Base-by-base conservation (phyloP, 495 filamentous ascomycete species). In the Amorphotheca resinae region DNA sequence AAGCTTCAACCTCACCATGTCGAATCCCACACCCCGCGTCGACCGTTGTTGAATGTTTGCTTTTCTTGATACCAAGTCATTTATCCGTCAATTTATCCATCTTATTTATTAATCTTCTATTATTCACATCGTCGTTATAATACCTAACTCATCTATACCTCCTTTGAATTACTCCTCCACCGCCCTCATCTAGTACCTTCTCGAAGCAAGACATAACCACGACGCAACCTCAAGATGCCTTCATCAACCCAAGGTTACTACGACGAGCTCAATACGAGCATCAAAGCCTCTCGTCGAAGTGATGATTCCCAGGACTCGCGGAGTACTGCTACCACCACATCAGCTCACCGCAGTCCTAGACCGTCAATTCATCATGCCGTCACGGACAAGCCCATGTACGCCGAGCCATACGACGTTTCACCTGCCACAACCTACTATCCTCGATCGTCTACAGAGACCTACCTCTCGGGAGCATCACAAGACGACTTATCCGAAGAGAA, bases 361-460 rank as follows among this genome's bases (percentile, higher is more conserved):
- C 66, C 69, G 15, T 68, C 72, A 4, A 49, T 61, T 39, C 70
- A 78, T 47, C 58, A 58, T 3, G 60, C 64, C 38, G 59, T 57
- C 12, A 54, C 55, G 38, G 59, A 54, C 15, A 46, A 52, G 47
- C 62, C 63, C 45, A 61, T 59, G 31, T 60, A 69, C 31, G 46
- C 57, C 16, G 64, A 63, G 41, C 61, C 66, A 44, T 61, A 68
- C 45, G 65, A 72, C 36, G 53, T 63, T 46, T 72, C 64, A 32
- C 68, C 64, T n/a, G 48, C 51, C 28, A 66, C 62, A 12, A 72
- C 59, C 33, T 55, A 64, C 49, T 70, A 69, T 31, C 70, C 78
- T 20, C 72, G 72, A 28, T 72, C 75, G 31, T 89, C 86, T 1
- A 70, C 74, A 41, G 82, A 87, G 44, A 93, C 85, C 1, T 89